Percentiles rank a stretch among this genome's conserved stretches.
Evolutionary conservation across 2,329 filamentous ascomycete species (phyloP).

Genomic region (Teratosphaeria gauchensis): DNA sequence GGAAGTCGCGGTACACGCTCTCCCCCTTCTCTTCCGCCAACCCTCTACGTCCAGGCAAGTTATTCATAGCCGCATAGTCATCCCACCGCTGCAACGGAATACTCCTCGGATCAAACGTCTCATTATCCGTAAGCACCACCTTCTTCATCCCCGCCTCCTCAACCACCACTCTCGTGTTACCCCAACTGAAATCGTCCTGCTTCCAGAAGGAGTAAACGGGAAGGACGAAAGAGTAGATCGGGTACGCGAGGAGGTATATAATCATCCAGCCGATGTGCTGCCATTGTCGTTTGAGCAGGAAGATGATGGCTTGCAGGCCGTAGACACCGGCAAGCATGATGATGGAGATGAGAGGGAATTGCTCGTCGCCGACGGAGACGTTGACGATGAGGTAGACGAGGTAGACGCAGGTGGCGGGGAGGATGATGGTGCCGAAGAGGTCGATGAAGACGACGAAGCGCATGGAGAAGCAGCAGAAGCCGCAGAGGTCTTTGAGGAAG

Average conservation of each 20-base stretch:
- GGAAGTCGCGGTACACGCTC: constrained; percentile 11
- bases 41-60: constrained; percentile 82
- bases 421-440: constrained; percentile 81
- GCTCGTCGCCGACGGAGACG: constrained; percentile 58
- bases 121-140: constrained; percentile 70
- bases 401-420: constrained; percentile 81
- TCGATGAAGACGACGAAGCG: constrained; percentile 93
- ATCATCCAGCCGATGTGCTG: constrained; percentile 99
- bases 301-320: constrained; percentile 90
- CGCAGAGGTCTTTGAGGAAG: constrained; percentile 84
- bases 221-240: constrained; percentile 82
- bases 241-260: constrained; percentile 92
- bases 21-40: constrained; percentile 20
- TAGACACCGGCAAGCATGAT: constrained; percentile 86
- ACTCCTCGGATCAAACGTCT: constrained; percentile 79
- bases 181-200: constrained; percentile 97
- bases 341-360: constrained; percentile 79
- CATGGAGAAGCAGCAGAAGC: constrained; percentile 99
- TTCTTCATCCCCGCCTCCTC: constrained; percentile 88
- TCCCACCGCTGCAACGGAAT: constrained; percentile 96
- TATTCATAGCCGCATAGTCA: constrained; percentile 80
- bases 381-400: constrained; percentile 79
- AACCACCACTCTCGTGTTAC: constrained; percentile 94
- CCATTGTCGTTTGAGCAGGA: constrained; percentile 95
- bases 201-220: constrained; percentile 99